Base-by-base conservation (phyloP, 352 stramenopile genomes). In the Phytophthora capsici region DNA sequence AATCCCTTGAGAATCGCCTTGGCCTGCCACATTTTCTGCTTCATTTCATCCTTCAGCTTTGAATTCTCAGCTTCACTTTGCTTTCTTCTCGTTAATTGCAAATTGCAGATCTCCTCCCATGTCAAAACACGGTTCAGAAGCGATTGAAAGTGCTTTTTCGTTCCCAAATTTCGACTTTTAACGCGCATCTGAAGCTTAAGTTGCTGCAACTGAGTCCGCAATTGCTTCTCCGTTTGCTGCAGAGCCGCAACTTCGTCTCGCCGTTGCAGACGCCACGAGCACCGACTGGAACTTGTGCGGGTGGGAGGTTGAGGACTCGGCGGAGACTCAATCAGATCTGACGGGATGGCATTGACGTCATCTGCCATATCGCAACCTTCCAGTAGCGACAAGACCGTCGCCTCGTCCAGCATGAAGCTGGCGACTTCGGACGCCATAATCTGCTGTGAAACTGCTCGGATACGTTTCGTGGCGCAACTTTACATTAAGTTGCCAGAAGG, bases 281-380 rank as follows among this genome's bases (percentile, higher is more conserved):
- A 44, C 19, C 51, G n/a, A 22, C 14, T 30, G 17, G 51, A 49
- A 5, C 51, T n/a, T 19, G 23, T 53, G 14, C 9, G 17, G 32
- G 32, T 46, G 17, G 38, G 12, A 4, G 20, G 14, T 13, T 48
- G 48, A 1, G 40, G 43, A 36, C 49, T 57, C 1, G 14, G 25
- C 1, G 36, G 26, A 38, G 52, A 45, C 8, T 64, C 28, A 14
- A 49, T 17, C 10, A 54, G n/a, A 13, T 40, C n/a, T 2, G 23
- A 48, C 17, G 40, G 54, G 32, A 70, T 66, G 22, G 55, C 62
- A 17, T 70, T 45, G 8, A 17, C 43, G 14, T 70, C 19, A n/a
- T 70, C 54, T 0, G 62, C 62, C 62, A 70, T 56, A n/a, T 55
- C 54, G 47, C 54, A 70, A 34, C 62, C 62, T 25, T 70, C 62